Conservation (phyloP, 2,329 filamentous ascomycete genomes). For the Neoarthrinium moseri region DNA sequence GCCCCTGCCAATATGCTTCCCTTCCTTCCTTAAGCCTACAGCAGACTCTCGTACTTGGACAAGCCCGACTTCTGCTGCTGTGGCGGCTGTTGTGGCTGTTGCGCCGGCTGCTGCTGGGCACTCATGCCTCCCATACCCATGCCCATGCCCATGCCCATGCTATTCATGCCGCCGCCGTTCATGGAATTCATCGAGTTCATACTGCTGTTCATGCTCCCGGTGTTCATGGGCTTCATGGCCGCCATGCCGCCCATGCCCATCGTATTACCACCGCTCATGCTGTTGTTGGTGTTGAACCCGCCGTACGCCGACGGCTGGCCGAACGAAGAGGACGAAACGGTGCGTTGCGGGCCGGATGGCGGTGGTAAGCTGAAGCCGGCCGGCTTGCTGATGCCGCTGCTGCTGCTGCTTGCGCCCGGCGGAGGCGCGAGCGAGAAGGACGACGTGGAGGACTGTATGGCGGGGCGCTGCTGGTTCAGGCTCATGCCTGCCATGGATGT, state of each 20-base stretch:
- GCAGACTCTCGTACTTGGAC: conserved; percentile 67
- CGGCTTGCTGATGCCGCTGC: conserved; percentile 46
- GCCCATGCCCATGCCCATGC: conserved; percentile 22
- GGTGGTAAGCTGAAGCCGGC: no score
- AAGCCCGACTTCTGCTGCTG: conserved; percentile 46
- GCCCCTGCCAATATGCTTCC: not conserved
- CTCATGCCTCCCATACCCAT: conserved; percentile 26
- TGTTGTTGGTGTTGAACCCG: conserved; percentile 14
- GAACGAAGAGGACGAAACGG: conserved; percentile 23
- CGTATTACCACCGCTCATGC: conserved; percentile 15
- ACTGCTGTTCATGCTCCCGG: conserved; percentile 18
- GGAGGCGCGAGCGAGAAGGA: conserved; percentile 61
- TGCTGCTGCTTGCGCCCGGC: conserved; percentile 32
- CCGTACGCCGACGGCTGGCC: conserved; percentile 11
- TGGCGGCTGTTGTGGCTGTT: conserved; percentile 31
- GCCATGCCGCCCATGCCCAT: conserved; percentile 17
- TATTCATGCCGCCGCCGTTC: conserved; percentile 20
- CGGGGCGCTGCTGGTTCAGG: conserved; percentile 41
- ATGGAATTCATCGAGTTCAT: conserved; percentile 16
- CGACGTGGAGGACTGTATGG: conserved; percentile 34
- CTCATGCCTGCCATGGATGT: conserved; percentile 47
- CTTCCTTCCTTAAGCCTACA: conserved; percentile 35
- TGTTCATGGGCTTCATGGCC: conserved; percentile 17
- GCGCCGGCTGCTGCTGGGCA: conserved; percentile 23
- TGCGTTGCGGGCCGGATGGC: conserved; percentile 31